Evolutionary conservation across 2,329 filamentous ascomycete species (phyloP).

Genomic region (Alternaria dauci): DNA sequence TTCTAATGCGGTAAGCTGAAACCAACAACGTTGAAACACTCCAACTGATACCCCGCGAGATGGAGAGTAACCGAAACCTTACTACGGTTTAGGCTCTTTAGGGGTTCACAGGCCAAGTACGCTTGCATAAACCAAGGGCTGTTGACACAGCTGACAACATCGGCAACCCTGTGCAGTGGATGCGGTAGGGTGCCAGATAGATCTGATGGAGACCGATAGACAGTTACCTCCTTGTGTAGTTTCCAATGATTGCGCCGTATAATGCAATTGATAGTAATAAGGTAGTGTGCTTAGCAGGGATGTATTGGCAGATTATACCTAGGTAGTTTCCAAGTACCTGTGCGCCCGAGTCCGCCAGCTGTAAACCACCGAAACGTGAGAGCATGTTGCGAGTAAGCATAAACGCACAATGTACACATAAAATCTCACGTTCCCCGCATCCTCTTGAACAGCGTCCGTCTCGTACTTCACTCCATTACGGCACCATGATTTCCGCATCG

Average conservation of each 20-base stretch:
- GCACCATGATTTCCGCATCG: background rate
- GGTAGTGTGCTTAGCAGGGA: background rate
- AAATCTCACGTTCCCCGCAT: background rate
- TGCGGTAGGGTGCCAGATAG: background rate
- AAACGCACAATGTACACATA: background rate
- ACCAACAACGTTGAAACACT: background rate
- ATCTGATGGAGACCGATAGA: background rate
- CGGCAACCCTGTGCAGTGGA: background rate
- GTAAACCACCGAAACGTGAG: background rate
- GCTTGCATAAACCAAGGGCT: background rate
- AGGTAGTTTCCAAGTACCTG: background rate
- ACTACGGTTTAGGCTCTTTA: background rate
- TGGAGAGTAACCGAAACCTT: background rate
- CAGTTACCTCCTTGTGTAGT: background rate
- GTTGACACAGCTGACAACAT: background rate
- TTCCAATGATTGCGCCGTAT: background rate
- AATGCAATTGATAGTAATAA: background rate
- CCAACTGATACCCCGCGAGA: background rate
- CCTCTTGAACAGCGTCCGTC: too few species aligned
- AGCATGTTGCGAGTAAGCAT: background rate
- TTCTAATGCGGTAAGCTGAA: background rate
- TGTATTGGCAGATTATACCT: background rate
- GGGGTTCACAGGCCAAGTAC: background rate
- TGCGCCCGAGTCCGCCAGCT: background rate
- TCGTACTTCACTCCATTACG: background rate